Evolutionary conservation across 2,329 filamentous ascomycete species (phyloP).

Genomic region (Davidsoniella australis): DNA sequence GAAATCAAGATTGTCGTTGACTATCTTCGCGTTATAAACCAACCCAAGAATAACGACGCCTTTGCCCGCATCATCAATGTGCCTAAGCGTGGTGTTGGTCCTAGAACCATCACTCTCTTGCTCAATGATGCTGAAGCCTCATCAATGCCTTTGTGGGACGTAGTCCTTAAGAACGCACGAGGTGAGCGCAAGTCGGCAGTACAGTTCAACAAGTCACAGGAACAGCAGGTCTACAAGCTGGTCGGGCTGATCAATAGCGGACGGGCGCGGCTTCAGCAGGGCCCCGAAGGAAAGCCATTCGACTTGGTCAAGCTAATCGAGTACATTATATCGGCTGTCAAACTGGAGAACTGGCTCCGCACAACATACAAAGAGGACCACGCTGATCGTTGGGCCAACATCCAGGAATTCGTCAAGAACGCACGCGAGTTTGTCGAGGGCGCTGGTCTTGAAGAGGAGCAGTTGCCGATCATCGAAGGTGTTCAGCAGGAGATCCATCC

Average conservation of each 20-base stretch:
- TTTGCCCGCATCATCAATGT: conserved; percentile 70
- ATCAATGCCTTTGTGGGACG: conserved; percentile 55
- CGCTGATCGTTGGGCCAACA: conserved; percentile 70
- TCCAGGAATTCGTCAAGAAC: conserved; percentile 71
- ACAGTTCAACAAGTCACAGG: conserved; percentile 32
- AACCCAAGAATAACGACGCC: conserved; percentile 76
- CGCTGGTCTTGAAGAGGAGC: conserved; percentile 31
- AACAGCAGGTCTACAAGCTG: conserved; percentile 25
- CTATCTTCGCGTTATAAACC: conserved; percentile 71
- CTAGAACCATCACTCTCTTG: conserved; percentile 56
- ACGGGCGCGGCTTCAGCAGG: conserved; percentile 18
- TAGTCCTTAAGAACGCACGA: conserved; percentile 42
- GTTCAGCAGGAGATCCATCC: conserved; percentile 49
- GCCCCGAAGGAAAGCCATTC: conserved; percentile 17
- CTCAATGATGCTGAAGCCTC: conserved; percentile 58
- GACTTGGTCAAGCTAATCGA: conserved; percentile 33
- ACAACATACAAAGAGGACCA: conserved; percentile 55
- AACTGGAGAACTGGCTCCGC: conserved; percentile 58
- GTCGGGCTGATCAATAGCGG: conserved; percentile 25
- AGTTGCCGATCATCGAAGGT: conserved; percentile 51
- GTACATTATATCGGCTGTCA: conserved; percentile 43
- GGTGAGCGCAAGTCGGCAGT: conserved; percentile 29
- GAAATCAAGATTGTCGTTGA: conserved; percentile 80
- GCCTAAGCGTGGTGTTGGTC: conserved; percentile 66
- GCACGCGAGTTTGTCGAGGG: conserved; percentile 51